A percentile compares a stretch with the other conserved stretches of the same genome.
phyloP scores from a whole-genome alignment of 2,329 filamentous ascomycete genomes.

The Verticillium longisporum region DNA sequence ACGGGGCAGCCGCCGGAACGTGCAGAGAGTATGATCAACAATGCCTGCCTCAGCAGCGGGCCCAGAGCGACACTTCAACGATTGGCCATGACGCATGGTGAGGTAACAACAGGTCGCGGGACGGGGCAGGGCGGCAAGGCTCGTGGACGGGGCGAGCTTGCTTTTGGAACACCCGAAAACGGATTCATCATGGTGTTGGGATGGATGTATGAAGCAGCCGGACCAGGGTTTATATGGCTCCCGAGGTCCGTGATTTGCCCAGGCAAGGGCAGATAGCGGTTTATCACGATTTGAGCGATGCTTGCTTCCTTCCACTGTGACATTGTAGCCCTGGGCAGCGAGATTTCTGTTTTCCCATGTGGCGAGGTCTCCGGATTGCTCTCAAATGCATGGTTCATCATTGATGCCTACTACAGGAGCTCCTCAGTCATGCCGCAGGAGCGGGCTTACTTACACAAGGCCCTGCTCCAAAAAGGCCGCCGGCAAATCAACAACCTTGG shows the following conservation, averaged over 20 bases:
- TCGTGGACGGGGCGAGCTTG: not conserved
- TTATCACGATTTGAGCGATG: not conserved
- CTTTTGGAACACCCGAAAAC: not conserved
- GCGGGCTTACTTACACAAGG: not conserved
- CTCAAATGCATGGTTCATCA: too few species aligned
- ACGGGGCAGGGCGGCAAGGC: not conserved
- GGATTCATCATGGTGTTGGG: not conserved
- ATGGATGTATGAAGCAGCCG: not conserved
- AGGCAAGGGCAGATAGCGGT: not conserved
- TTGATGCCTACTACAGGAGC: not conserved
- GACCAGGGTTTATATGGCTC: not conserved
- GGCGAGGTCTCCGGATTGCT: too few species aligned
- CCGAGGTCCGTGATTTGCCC: not conserved
- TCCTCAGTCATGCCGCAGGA: not conserved
- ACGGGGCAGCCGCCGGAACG: not conserved
- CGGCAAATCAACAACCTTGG: slow-evolving; percentile 19
- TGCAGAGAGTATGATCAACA: not conserved
- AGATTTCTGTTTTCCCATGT: too few species aligned
- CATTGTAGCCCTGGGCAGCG: too few species aligned
- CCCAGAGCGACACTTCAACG: not conserved
- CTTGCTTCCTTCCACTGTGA: not conserved
- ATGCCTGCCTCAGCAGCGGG: not conserved
- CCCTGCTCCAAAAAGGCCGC: slow-evolving; percentile 18
- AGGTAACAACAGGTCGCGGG: not conserved
- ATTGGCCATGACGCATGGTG: not conserved